A percentile compares a stretch with the other conserved stretches of the same genome.
These are phyloP conservation scores for Carex pumila DNA, from an alignment of 176 grass and related monocot genomes.

Conservation along the genomic window DNA sequence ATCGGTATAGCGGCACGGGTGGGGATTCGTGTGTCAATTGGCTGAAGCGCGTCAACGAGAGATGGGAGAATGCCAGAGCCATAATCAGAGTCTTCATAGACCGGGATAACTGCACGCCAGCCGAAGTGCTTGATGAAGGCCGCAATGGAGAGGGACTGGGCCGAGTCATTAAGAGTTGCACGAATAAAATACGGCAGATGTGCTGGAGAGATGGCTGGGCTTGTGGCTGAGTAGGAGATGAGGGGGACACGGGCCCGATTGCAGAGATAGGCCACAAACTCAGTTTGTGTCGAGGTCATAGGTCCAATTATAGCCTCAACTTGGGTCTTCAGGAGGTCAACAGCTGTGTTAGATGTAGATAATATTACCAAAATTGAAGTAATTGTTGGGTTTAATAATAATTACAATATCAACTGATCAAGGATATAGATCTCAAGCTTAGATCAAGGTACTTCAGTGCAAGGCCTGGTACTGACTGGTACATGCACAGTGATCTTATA, in stretches of 20 bases:
- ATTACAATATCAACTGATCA: background rate
- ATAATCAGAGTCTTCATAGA: slow-evolving; percentile 43
- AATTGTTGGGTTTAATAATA: background rate
- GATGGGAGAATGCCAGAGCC: slow-evolving; percentile 45
- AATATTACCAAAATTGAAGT: background rate
- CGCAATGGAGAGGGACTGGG: slow-evolving; percentile 28
- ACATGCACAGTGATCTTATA: background rate
- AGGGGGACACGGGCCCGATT: slow-evolving; percentile 34
- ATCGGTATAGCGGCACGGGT: slow-evolving; percentile 26
- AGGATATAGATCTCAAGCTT: background rate
- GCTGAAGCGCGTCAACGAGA: slow-evolving; percentile 32
- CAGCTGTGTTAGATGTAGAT: slow-evolving; percentile 21
- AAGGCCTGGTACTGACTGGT: background rate
- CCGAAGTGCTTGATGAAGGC: slow-evolving; percentile 21
- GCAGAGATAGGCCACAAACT: slow-evolving; percentile 36
- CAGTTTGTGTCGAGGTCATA: slow-evolving; percentile 25
- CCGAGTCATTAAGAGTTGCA: slow-evolving; percentile 36
- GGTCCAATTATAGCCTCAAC: slow-evolving; percentile 41
- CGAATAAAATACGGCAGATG: slow-evolving; percentile 42
- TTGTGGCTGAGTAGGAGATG: slow-evolving; percentile 40
- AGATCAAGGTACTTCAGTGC: background rate
- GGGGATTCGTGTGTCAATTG: slow-evolving; percentile 14
- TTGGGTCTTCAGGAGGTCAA: slow-evolving; percentile 33
- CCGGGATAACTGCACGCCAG: slow-evolving; percentile 28
- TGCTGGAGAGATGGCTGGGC: slow-evolving; percentile 21